Evolutionary conservation across 2,329 filamentous ascomycete species (phyloP).

Genomic region (Podosphaera fusca): DNA sequence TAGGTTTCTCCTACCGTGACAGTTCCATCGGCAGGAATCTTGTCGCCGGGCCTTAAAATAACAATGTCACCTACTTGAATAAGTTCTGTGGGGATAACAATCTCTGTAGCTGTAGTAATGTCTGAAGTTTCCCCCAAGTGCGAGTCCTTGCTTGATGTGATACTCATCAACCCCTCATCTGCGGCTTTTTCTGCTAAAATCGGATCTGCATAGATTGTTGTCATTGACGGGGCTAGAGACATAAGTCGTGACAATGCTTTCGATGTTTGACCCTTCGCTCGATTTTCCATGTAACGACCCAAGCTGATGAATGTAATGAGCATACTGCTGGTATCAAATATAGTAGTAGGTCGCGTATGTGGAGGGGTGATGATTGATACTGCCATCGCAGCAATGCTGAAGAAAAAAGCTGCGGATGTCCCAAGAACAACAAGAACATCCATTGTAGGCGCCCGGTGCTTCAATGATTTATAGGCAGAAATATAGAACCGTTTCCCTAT

Average conservation of each 20-base stretch:
- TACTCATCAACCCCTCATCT: slow-evolving; percentile 43
- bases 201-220: slow-evolving; percentile 84
- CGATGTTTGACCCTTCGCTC: slow-evolving; percentile 87
- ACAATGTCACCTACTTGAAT: slow-evolving; percentile 88
- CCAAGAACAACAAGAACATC: slow-evolving; percentile 87
- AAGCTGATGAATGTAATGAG: slow-evolving; percentile 87
- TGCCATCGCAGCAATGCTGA: slow-evolving; percentile 69
- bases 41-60: slow-evolving; percentile 80
- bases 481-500: slow-evolving; percentile 86
- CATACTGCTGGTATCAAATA: slow-evolving; percentile 98
- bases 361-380: slow-evolving; percentile 56
- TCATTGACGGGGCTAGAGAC: slow-evolving; percentile 90
- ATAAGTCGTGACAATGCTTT: slow-evolving; percentile 82
- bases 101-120: slow-evolving; percentile 52
- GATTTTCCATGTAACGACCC: slow-evolving; percentile 78
- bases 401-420: slow-evolving; percentile 89
- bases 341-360: slow-evolving; percentile 60
- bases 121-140: slow-evolving; percentile 22
- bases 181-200: slow-evolving; percentile 82
- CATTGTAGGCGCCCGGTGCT: slow-evolving; percentile 86
- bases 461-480: slow-evolving; percentile 80
- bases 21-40: slow-evolving; percentile 79
- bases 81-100: slow-evolving; percentile 74
- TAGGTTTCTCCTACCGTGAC: slow-evolving; percentile 80
- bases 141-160: slow-evolving; percentile 19